Percentiles rank a stretch among this genome's conserved stretches.
Conservation (phyloP, 768 basidiomycete genomes). For the Boletus patriciae region DNA sequence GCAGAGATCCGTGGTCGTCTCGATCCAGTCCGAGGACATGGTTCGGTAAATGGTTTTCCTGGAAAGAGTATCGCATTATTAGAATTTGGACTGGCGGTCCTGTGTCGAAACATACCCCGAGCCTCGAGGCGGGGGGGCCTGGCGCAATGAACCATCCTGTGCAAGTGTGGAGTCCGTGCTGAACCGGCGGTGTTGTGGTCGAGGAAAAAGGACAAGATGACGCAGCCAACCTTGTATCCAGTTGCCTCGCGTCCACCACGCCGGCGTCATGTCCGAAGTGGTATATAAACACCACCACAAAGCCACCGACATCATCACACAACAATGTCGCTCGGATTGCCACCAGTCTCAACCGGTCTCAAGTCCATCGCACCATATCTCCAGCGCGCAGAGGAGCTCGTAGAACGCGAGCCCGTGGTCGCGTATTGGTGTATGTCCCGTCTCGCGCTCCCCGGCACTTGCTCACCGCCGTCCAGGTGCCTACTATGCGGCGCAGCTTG, state of each 20-base stretch:
- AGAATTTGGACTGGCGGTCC: background rate
- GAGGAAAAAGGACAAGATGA: background rate
- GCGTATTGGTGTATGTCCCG: slow-evolving; percentile 88
- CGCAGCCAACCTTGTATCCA: background rate
- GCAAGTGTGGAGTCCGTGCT: background rate
- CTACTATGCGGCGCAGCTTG: slow-evolving; percentile 89
- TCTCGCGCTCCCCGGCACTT: background rate
- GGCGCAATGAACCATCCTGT: slow-evolving; percentile 16
- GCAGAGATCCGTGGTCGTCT: slow-evolving; percentile 9
- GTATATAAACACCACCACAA: background rate
- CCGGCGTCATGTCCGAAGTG: background rate
- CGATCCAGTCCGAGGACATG: slow-evolving; percentile 14
- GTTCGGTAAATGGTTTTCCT: slow-evolving; percentile 4
- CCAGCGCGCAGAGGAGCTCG: slow-evolving; percentile 88
- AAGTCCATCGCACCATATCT: slow-evolving; percentile 76
- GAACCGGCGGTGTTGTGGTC: background rate
- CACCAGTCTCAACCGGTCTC: slow-evolving; percentile 59
- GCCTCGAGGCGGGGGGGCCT: background rate
- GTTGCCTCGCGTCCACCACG: slow-evolving; percentile 8
- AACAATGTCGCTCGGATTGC: slow-evolving; percentile 49
- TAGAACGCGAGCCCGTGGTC: slow-evolving; percentile 77
- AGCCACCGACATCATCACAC: background rate
- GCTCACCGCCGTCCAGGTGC: slow-evolving; percentile 52
- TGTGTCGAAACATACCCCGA: background rate
- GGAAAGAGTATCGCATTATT: background rate